phyloP scores from a whole-genome alignment of 345 rosid species.

The Psidium friedrichsthalianum region DNA sequence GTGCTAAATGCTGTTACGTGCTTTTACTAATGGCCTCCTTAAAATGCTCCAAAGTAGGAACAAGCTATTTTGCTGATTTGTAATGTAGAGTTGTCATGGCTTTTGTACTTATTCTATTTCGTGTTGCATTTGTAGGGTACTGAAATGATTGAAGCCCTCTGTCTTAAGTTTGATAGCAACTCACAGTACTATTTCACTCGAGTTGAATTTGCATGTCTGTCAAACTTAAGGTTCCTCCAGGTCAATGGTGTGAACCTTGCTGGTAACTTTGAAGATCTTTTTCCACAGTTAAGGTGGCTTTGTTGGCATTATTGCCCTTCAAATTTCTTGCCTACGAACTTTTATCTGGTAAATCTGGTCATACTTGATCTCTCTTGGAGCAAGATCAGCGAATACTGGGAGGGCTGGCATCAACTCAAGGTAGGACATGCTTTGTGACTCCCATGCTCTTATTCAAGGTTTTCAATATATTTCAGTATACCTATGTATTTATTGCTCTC shows the following conservation, averaged over 20 bases:
- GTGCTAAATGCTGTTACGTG: not conserved
- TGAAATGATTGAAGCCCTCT: conserved; percentile 7
- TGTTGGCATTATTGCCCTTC: conserved; percentile 14
- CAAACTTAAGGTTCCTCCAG: conserved; percentile 12
- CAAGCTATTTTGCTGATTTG: not conserved
- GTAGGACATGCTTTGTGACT: not conserved
- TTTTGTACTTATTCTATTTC: not conserved
- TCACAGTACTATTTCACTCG: conserved; percentile 11
- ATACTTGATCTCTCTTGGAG: conserved; percentile 11
- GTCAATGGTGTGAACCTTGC: conserved; percentile 3
- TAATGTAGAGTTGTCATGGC: not conserved
- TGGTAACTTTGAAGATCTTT: conserved; percentile 5
- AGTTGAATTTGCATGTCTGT: conserved; percentile 1
- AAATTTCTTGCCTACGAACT: conserved; percentile 6
- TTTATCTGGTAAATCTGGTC: conserved; percentile 1
- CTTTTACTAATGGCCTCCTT: not conserved
- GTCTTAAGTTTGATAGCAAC: conserved; percentile 9
- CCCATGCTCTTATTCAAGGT: not conserved
- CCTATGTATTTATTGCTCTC: not conserved
- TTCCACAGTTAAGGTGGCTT: conserved; percentile 12
- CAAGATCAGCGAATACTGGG: conserved; percentile 10
- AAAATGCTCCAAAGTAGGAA: not conserved
- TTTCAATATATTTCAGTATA: not conserved
- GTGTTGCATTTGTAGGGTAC: conserved; percentile 2
- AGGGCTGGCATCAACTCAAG: conserved; percentile 9